phyloP scores from a whole-genome alignment of 768 basidiomycete species.

The Cystofilobasidium ferigula region DNA sequence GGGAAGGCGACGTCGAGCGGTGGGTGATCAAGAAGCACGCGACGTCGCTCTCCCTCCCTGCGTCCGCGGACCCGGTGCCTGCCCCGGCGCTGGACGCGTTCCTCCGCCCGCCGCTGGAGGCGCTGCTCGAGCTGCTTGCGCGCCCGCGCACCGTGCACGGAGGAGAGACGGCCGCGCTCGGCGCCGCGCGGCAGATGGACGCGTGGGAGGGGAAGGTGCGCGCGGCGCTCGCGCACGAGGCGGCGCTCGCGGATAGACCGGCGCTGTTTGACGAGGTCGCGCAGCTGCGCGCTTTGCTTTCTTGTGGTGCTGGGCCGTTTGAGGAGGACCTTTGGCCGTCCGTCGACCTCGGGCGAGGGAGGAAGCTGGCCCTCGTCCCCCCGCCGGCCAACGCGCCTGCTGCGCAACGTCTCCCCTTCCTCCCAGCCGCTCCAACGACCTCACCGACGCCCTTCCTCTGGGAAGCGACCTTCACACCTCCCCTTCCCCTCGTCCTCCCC shows the following conservation, averaged over 20 bases:
- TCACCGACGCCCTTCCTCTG: not conserved
- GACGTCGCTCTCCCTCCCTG: not conserved
- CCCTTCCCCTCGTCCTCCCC: not conserved
- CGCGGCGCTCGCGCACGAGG: not conserved
- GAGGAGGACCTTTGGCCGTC: not conserved
- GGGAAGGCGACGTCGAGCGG: not conserved
- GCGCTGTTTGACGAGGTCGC: not conserved
- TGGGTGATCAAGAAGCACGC: conserved; percentile 3
- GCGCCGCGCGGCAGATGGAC: not conserved
- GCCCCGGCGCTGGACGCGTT: not conserved
- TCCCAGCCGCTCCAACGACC: not conserved
- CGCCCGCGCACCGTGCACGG: not conserved
- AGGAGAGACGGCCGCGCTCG: conserved; percentile 7
- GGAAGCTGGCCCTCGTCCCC: not conserved
- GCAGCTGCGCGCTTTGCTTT: not conserved
- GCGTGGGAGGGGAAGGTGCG: not conserved
- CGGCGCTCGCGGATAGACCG: not conserved
- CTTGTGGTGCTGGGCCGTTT: not conserved
- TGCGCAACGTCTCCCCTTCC: not conserved
- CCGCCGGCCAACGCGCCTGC: not conserved
- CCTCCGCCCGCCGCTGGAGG: not conserved
- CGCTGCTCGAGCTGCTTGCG: not conserved
- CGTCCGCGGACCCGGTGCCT: not conserved
- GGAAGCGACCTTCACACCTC: not conserved
- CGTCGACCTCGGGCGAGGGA: not conserved